Conservation (phyloP, 2,329 filamentous ascomycete species). For the Teratosphaeriaceae sp. region DNA sequence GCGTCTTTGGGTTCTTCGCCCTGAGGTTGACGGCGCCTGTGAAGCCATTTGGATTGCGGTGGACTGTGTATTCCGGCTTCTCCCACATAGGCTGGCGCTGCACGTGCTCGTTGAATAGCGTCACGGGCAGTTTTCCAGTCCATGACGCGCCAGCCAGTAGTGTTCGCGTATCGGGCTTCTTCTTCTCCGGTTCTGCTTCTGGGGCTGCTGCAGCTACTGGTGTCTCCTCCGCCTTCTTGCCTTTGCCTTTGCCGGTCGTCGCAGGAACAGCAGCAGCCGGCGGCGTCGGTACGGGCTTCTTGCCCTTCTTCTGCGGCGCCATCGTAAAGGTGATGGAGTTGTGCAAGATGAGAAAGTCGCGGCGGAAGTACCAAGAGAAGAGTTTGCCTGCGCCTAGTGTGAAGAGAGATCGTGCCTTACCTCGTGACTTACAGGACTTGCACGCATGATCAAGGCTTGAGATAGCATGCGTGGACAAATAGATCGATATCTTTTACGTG, state of each 20-base stretch:
- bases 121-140: constrained; percentile 95
- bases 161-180: constrained; percentile 59
- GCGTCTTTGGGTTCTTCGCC: constrained; percentile 70
- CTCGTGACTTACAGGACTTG: too few relatives aligned
- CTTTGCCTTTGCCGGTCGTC: constrained; percentile 33
- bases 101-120: constrained; percentile 87
- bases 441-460: too few relatives aligned
- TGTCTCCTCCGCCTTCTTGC: constrained; percentile 13
- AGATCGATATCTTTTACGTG: too few relatives aligned
- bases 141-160: constrained; percentile 91
- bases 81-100: constrained; percentile 88
- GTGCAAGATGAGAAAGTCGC: background rate
- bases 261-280: background rate
- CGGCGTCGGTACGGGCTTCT: constrained; percentile 1
- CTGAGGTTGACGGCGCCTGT: constrained; percentile 76
- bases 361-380: background rate
- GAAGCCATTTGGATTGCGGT: constrained; percentile 25
- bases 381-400: too few relatives aligned
- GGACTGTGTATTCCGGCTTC: constrained; percentile 81
- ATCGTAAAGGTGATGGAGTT: background rate
- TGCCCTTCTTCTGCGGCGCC: constrained; percentile 2
- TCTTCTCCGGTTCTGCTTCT: constrained; percentile 42
- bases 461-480: too few relatives aligned
- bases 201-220: constrained; percentile 12
- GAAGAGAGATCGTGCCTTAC: too few relatives aligned